Evolutionary conservation across 106 monocot species (phyloP), one percentile per base, ranked within the genome.

Genomic region (Gastrodia elata): DNA sequence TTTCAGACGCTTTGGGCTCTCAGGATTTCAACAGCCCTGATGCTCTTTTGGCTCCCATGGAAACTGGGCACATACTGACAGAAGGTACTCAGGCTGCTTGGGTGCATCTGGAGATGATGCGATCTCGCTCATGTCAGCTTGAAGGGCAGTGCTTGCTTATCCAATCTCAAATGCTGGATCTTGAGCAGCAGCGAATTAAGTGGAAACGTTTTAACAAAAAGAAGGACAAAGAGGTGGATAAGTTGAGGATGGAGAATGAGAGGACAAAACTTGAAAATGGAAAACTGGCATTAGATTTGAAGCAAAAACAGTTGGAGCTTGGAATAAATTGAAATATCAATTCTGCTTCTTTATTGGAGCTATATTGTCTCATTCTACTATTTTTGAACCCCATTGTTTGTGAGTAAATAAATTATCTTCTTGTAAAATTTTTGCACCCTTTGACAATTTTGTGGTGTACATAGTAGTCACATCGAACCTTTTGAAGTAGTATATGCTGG

Each of bases 121-220:
- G 36, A 0, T 77, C 74, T 44, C 84, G 74, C 16, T 73, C 73
- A 32, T 48, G 83, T 44, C 87, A 91, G 48, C 77, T 87, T 9
- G 83, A 87, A 73, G 91, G 85, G 75, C 67, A 87, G 68, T 82
- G 74, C 24, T 24, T 85, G 42, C 76, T 83, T 4, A 87, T 91
- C 70, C 78, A 85, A 57, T 65, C 79, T 35, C 84, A 91, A 81
- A 85, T 81, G 83, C 35, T 87, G 71, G 85, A 87, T 39, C 79
- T 91, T 40, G 78, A 91, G 30, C 78, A 69, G 27, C 82, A 83
- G 69, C 79, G 79, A 4, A 75, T 83, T 59, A 87, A 82, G 68
- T 92, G 91, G 91, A 75, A 78, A 38, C 46, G 74, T 15, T 88
- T 92, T 55, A 86, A 84, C 57, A 86, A 78, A 76, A 88, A 88